Evolutionary conservation across 2,329 filamentous ascomycete species (phyloP).

Genomic region (Fusarium musae): DNA sequence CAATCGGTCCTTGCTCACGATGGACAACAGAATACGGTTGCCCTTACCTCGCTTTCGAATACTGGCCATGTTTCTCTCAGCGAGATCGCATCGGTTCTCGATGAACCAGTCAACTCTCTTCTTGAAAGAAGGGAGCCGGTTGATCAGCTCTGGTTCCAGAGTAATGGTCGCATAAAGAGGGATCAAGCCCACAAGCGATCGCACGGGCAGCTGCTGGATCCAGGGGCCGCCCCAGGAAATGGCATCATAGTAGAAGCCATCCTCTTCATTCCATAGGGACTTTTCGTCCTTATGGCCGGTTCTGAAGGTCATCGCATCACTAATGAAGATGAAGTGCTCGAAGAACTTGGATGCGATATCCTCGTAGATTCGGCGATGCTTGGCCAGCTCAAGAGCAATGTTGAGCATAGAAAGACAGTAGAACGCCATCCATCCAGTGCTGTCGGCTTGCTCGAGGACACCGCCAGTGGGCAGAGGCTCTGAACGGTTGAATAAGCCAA

Average conservation of each 20-base stretch:
- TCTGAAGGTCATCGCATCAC: constrained; percentile 93
- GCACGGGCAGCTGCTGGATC: constrained; percentile 91
- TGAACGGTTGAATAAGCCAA: constrained; percentile 96
- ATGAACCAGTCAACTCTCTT: constrained; percentile 95
- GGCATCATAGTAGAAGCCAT: constrained; percentile 98
- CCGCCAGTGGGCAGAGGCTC: constrained; percentile 94
- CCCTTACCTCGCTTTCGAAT: constrained; percentile 92
- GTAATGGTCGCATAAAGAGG: constrained; percentile 93
- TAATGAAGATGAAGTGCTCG: constrained; percentile 97
- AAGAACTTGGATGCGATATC: constrained; percentile 99
- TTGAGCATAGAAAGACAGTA: constrained; percentile 98
- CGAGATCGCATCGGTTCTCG: constrained; percentile 84
- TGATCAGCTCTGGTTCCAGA: constrained; percentile 91
- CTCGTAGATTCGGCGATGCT: constrained; percentile 94
- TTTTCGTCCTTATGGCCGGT: constrained; percentile 76
- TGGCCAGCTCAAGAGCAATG: constrained; percentile 93
- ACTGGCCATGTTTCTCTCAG: constrained; percentile 93
- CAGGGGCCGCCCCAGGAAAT: constrained; percentile 96
- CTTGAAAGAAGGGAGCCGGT: constrained; percentile 92
- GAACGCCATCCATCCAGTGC: constrained; percentile 99
- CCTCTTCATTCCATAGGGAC: constrained; percentile 95
- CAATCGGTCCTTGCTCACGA: constrained; percentile 93
- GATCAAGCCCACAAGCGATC: constrained; percentile 92
- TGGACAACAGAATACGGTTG: constrained; percentile 84
- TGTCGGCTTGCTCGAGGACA: constrained; percentile 94